Base-by-base conservation (phyloP, 129 eudicot species). In the Helianthus tuberosus region DNA sequence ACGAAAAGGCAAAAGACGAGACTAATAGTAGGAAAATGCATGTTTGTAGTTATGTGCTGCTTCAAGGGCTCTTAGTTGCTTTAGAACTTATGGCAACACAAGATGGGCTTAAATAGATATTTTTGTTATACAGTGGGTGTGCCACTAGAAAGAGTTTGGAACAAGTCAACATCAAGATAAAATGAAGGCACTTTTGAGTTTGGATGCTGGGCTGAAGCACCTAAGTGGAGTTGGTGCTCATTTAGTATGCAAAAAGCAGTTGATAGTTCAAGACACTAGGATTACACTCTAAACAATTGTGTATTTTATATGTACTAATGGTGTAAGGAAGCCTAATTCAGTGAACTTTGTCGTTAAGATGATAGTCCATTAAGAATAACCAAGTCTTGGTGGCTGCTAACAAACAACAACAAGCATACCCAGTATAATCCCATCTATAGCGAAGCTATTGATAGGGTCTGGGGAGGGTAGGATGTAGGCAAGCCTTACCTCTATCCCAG, bases 111-210 rank as follows among this genome's bases (percentile, higher is more conserved):
- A 73, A 25, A 79, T 72, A 79, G 83, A 72, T 29, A 72, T 54
- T 72, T 44, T 69, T 47, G 6, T 43, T 43, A 59, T 79, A 58
- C 62, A 72, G 83, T 79, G 78, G 83, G 54, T 79, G 74, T 72
- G 68, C 78, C 83, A 79, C 83, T 72, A 72, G 66, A 49, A 39
- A 47, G 51, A 78, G 60, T 78, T 78, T 72, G 77, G 83, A 72
- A 72, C 35, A 52, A 64, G 83, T 79, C 83, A 35, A 72, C 78
- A 72, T 79, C 83, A 78, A 78, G 82, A 17, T 78, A 66, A 69
- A 20, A 29, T 49, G 16, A 68, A 58, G 54, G 38, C 74, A 67
- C 59, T 68, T 44, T 68, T 29, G 64, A 35, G 60, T 46, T 16
- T 47, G 25, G 38, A 68, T 58, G 69, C 70, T 59, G 63, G 27